Base-by-base conservation (phyloP, 805 yeast genomes). In the Torulaspora maleeae region DNA sequence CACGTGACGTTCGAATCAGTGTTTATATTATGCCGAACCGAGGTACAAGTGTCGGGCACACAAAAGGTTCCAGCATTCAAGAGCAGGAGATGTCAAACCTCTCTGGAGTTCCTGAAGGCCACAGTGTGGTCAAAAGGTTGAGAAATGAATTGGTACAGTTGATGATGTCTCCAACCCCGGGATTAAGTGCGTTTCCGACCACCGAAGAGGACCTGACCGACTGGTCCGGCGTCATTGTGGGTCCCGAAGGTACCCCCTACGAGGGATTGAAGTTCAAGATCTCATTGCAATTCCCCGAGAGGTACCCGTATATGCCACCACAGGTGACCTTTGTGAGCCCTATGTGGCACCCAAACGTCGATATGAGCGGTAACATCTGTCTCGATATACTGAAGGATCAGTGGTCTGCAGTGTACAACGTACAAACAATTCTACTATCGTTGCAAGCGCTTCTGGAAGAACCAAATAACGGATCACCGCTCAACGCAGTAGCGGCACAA, bases 341-440 rank as follows among this genome's bases (percentile, higher is more conserved):
- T 13, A 74, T 79, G 74, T 77, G 79, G 73, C 85, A 79, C 56
- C 86, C 86, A 22, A 80, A 80, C 56, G 78, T 80, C 49, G 82
- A 79, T 53, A 74, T 76, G 70, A 67, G 74, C 43, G 86, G 86
- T n/a, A 74, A 78, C 50, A 81, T 80, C 48, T 80, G 86, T 52
- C 67, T 80, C 36, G 83, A 79, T 58, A 80, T 80, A 43, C 68
- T 80, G 59, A 79, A 80, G 58, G 83, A 79, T 41, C 71, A 79
- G 51, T 80, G 86, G 86, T 73, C 80, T 41, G 83, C 81, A 1
- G 75, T 78, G 8, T 78, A 77, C 61, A 78, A 78, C 51, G 80
- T 80, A 9, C 81, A 78, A 63, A 76, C 81, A 38, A 75, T 80
- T 43, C 66, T 80, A 54, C 66, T 80, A 44, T 76, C 82, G 19